Percentiles rank a stretch among this genome's conserved stretches.
phyloP scores from a whole-genome alignment of 495 filamentous ascomycete genomes.

The Xylaria nigripes region DNA sequence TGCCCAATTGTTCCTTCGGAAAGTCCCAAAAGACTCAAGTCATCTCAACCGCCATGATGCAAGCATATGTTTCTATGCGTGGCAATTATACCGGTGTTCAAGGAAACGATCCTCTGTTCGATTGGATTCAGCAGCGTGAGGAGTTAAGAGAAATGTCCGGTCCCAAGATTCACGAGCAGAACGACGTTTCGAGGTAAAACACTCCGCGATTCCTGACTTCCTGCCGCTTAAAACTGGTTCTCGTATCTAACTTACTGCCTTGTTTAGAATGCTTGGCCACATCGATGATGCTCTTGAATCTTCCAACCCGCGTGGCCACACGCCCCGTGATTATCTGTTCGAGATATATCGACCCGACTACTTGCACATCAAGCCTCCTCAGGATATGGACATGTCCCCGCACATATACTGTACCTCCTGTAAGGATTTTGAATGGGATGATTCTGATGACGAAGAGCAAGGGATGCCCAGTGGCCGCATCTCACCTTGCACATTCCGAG shows the following conservation, averaged over 20 bases:
- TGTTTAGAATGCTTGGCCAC: constrained; percentile 9
- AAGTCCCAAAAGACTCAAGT: constrained; percentile 3
- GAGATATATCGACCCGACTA: constrained; percentile 8
- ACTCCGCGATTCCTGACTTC: neutral
- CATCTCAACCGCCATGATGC: constrained; percentile 16
- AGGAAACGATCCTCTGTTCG: constrained; percentile 9
- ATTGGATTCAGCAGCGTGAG: constrained; percentile 10
- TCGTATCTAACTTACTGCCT: neutral
- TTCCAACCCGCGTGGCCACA: constrained; percentile 8
- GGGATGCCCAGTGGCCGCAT: constrained; percentile 10
- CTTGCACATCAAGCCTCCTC: constrained; percentile 7
- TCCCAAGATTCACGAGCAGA: neutral
- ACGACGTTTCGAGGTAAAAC: constrained; percentile 10
- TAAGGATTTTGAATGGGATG: constrained; percentile 2
- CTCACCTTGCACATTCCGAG: constrained; percentile 18
- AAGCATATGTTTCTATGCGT: constrained; percentile 20
- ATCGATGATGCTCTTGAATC: constrained; percentile 13
- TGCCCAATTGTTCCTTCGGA: constrained; percentile 11
- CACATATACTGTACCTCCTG: constrained; percentile 1
- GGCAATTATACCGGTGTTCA: constrained; percentile 9
- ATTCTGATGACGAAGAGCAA: constrained; percentile 20
- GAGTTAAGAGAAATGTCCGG: neutral
- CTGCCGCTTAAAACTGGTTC: neutral
- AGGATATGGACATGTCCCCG: constrained; percentile 7
- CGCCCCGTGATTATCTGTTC: constrained; percentile 12